Conservation (phyloP, 768 basidiomycete genomes). For the Daedaleopsis nitida region DNA sequence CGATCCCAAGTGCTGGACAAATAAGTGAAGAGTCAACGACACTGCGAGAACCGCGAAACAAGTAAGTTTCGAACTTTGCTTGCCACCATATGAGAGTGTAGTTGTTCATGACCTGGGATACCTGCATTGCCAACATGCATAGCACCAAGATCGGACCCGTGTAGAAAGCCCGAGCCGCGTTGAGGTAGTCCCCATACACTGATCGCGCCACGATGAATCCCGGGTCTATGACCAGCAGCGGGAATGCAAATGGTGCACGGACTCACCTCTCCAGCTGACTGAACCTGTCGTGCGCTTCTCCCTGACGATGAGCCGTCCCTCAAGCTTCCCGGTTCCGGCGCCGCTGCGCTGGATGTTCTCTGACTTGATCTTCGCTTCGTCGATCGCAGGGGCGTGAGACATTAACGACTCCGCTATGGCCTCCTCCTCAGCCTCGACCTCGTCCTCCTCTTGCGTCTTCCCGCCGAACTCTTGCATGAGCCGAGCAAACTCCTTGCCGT, state of each 20-base stretch:
- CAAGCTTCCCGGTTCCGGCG: constrained; percentile 61
- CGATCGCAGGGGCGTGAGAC: constrained; percentile 26
- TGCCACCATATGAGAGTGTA: constrained; percentile 79
- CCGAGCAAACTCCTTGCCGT: constrained; percentile 55
- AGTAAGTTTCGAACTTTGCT: constrained; percentile 43
- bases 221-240: not conserved
- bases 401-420: constrained; percentile 19
- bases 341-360: constrained; percentile 36
- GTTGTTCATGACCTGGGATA: constrained; percentile 58
- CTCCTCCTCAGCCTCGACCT: constrained; percentile 31
- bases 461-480: constrained; percentile 67
- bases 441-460: constrained; percentile 38
- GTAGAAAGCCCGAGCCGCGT: constrained; percentile 52
- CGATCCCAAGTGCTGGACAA: constrained; percentile 44
- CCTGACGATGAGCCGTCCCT: constrained; percentile 65
- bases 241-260: not conserved
- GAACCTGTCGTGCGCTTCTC: constrained; percentile 70
- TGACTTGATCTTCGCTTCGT: constrained; percentile 41
- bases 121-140: constrained; percentile 60
- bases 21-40: not conserved
- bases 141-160: constrained; percentile 54
- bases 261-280: constrained; percentile 49
- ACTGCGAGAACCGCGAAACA: not conserved
- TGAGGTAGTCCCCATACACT: constrained; percentile 65
- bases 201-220: not conserved